Conservation (phyloP, 306 rosid genomes). For the Citrullus amarus region DNA sequence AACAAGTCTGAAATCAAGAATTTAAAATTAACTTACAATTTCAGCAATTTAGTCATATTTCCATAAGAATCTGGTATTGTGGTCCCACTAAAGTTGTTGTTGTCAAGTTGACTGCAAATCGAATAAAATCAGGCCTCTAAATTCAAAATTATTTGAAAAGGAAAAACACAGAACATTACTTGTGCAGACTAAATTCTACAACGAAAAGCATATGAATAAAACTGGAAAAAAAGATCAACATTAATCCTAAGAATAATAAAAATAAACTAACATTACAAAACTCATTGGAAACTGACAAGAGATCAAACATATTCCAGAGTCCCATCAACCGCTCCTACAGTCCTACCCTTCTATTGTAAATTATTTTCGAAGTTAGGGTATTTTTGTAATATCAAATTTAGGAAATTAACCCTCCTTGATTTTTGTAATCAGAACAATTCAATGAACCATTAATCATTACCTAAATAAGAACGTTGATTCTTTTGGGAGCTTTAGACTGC, state of each 20-base stretch:
- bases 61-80: conserved; percentile 28
- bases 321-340: not conserved
- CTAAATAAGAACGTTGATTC: too few species aligned
- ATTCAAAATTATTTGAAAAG: not conserved
- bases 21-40: conserved; percentile 25
- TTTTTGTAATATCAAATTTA: too few species aligned
- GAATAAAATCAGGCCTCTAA: not conserved
- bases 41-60: conserved; percentile 28
- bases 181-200: not conserved
- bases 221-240: not conserved
- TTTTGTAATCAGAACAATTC: not conserved
- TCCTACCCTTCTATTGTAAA: too few species aligned
- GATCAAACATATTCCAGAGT: not conserved
- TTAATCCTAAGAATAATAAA: not conserved
- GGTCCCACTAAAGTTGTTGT: conserved; percentile 30
- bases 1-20: not conserved
- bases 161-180: not conserved
- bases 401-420: too few species aligned
- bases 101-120: conserved; percentile 37
- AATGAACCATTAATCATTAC: too few species aligned
- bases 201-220: not conserved
- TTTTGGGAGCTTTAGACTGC: too few species aligned
- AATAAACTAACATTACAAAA: not conserved
- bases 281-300: not conserved
- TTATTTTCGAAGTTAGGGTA: too few species aligned